Evolutionary conservation across 352 stramenopile species (phyloP).

Genomic region (Phytopythium ostracodes): DNA sequence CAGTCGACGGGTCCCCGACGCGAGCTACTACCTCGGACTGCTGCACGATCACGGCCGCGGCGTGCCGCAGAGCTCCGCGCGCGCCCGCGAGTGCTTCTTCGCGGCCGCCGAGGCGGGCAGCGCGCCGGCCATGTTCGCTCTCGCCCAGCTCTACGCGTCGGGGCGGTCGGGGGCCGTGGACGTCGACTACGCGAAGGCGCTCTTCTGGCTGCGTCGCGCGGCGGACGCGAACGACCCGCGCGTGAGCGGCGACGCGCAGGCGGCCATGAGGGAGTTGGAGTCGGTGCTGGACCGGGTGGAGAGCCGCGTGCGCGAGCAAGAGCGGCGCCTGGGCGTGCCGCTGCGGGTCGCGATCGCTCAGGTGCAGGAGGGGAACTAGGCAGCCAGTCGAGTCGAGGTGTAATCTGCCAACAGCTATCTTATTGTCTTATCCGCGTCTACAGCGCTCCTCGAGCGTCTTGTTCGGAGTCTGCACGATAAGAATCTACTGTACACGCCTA

Average conservation of each 20-base stretch:
- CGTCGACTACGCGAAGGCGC: slow-evolving; percentile 29
- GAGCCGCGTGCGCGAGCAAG: slow-evolving; percentile 30
- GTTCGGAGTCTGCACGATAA: too few relatives aligned
- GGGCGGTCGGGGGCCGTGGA: slow-evolving; percentile 34
- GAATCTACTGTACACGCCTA: background rate
- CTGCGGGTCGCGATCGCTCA: slow-evolving; percentile 34
- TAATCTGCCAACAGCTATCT: background rate
- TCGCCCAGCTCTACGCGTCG: slow-evolving; percentile 44
- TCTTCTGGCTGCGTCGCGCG: slow-evolving; percentile 44
- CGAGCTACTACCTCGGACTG: slow-evolving; percentile 52
- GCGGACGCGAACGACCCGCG: slow-evolving; percentile 22
- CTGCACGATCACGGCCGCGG: slow-evolving; percentile 43
- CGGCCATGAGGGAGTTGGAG: slow-evolving; percentile 32
- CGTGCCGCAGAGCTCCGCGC: slow-evolving; percentile 25
- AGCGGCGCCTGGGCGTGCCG: slow-evolving; percentile 34
- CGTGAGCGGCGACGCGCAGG: slow-evolving; percentile 18
- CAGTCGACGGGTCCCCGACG: slow-evolving; percentile 28
- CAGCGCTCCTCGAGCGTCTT: background rate
- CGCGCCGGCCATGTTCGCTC: slow-evolving; percentile 44
- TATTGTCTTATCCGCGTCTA: background rate
- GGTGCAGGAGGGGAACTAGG: background rate
- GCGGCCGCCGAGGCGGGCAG: slow-evolving; percentile 29
- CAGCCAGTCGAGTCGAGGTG: background rate
- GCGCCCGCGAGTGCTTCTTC: slow-evolving; percentile 32
- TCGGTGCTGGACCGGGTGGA: slow-evolving; percentile 38